phyloP scores from a whole-genome alignment of 305 asterid genomes.

The Rubia occidens region DNA sequence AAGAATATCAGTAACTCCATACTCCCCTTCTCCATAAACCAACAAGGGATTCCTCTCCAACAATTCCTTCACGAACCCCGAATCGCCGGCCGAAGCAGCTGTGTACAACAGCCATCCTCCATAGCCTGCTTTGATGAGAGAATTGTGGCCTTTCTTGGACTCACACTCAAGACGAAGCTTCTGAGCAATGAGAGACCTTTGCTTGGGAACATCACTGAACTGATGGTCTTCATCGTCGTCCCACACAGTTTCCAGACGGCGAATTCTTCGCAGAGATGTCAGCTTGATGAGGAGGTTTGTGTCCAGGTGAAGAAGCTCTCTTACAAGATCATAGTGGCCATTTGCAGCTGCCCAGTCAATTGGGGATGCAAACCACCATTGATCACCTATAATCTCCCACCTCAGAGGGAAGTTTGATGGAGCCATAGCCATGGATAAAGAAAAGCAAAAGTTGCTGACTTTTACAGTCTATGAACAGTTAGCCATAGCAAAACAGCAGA shows the following conservation, averaged over 20 bases:
- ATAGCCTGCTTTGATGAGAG: conserved; percentile 65
- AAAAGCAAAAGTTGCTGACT: background rate
- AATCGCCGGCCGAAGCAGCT: conserved; percentile 75
- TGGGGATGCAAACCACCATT: conserved; percentile 97
- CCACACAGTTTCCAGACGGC: conserved; percentile 86
- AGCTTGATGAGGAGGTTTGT: conserved; percentile 72
- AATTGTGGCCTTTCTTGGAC: conserved; percentile 37
- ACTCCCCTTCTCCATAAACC: conserved; percentile 87
- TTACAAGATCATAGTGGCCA: conserved; percentile 75
- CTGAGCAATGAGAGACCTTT: conserved; percentile 53
- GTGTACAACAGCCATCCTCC: conserved; percentile 95
- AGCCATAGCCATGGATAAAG: conserved; percentile 25
- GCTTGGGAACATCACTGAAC: conserved; percentile 46
- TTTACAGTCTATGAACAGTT: background rate
- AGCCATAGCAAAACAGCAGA: background rate
- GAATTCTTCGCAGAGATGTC: conserved; percentile 67
- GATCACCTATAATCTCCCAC: conserved; percentile 84
- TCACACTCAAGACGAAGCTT: conserved; percentile 53
- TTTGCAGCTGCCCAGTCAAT: conserved; percentile 96
- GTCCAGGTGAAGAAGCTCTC: conserved; percentile 69
- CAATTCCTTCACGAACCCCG: conserved; percentile 42
- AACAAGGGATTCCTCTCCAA: conserved; percentile 51
- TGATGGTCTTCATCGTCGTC: conserved; percentile 44
- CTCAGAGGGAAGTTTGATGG: conserved; percentile 54
- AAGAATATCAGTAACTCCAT: conserved; percentile 72